A percentile compares a stretch with the other conserved stretches of the same genome.
phyloP scores from a whole-genome alignment of 805 yeast genomes.

The Crinitomyces ghanaensis region DNA sequence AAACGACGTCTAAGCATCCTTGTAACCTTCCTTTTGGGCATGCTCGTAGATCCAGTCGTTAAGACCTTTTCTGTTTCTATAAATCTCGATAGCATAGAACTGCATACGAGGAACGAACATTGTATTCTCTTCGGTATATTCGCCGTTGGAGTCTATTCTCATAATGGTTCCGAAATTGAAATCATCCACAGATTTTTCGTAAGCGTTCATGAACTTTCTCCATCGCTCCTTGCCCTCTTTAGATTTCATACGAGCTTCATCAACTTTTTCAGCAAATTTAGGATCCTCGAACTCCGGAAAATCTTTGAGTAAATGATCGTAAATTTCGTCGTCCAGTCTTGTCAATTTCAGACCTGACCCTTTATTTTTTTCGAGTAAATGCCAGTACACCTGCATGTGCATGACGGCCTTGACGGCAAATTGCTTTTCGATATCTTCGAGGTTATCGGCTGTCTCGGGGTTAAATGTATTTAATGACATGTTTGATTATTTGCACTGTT shows the following conservation, averaged over 20 bases:
- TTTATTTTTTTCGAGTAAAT: conserved; percentile 53
- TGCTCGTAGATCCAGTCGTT: conserved; percentile 87
- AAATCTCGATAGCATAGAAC: conserved; percentile 89
- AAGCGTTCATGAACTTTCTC: conserved; percentile 76
- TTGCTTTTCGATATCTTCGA: conserved; percentile 93
- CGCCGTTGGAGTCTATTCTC: conserved; percentile 59
- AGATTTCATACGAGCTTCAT: conserved; percentile 76
- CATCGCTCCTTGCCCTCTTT: conserved; percentile 73
- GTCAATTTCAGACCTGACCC: conserved; percentile 52
- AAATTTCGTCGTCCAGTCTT: conserved; percentile 29
- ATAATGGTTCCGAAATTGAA: conserved; percentile 91
- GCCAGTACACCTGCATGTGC: conserved; percentile 80
- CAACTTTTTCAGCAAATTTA: conserved; percentile 42
- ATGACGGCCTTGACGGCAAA: conserved; percentile 95
- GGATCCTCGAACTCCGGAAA: conserved; percentile 79
- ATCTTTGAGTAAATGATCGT: conserved; percentile 35
- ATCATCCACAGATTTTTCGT: conserved; percentile 74
- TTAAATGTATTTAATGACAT: conserved; percentile 35
- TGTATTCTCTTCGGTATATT: conserved; percentile 73
- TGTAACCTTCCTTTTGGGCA: too few relatives aligned
- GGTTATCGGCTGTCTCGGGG: conserved; percentile 87
- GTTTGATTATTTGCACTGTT: too few relatives aligned
- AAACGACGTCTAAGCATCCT: too few relatives aligned
- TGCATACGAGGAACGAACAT: conserved; percentile 88
- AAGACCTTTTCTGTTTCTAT: conserved; percentile 79